Evolutionary conservation across 768 basidiomycete genomes (phyloP), one percentile per base, ranked within the genome.

Genomic region (Fistulinella prunicolor): DNA sequence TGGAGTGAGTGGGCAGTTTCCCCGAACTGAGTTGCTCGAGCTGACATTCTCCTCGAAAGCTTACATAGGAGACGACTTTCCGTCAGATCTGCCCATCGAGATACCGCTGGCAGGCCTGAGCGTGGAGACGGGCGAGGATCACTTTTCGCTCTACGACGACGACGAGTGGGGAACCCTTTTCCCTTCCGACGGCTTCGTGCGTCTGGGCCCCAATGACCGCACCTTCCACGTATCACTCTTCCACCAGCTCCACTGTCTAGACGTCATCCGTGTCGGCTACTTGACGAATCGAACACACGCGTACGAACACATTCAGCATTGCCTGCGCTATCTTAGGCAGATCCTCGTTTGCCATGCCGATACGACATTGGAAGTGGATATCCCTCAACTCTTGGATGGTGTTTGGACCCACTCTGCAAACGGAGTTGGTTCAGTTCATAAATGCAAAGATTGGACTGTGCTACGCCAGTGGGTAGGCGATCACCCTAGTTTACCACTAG

Each of bases 221-320:
- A 57, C 69, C 1, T 69, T 71, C 42, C 66, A 55, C 14, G 57
- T 60, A 19, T 64, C 70, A 26, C 69, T 77, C 54, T 77, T 72
- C 62, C 78, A 79, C 57, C 70, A 79, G 50, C 66, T 76, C 16
- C 77, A 79, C 51, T 79, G 77, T 44, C 54, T 79, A 13, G 66
- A 71, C 39, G 51, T 65, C 42, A 69, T 72, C 17, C 68, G 71
- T 14, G 60, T 51, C 2, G 63, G 62, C 16, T 57, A 62, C 35
- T 40, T 67, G 41, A 50, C 57, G 28, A 59, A 58, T 35, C 51
- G 53, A 12, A 59, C 53, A 14, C 57, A 62, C 17, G 43, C 58
- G 20, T 54, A 49, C n/a, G 49, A 57, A 38, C 72, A 74, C 42
- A 62, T 66, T 12, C 54, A 67, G 20, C 73, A 73, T 34, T 73